Evolutionary conservation across 2,329 filamentous ascomycete species (phyloP).

Genomic region (Pseudonectria buxi): DNA sequence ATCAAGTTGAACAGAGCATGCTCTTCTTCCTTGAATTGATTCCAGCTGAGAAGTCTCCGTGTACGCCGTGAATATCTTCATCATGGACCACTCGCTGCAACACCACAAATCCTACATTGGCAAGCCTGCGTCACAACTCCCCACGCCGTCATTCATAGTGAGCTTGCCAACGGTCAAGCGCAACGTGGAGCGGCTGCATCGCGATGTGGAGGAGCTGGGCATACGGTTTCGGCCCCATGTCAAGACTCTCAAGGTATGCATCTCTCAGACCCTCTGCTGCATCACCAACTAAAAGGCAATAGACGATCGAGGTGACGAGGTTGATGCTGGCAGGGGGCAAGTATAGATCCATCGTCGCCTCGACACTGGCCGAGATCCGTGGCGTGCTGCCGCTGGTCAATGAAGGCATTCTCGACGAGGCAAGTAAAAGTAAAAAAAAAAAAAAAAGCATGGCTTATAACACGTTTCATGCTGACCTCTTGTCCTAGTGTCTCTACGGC

Average conservation of each 20-base stretch:
- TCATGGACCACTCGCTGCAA: conserved; percentile 21
- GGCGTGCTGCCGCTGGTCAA: conserved; percentile 31
- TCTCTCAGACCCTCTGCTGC: neutral
- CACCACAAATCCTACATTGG: conserved; percentile 31
- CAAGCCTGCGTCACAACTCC: conserved; percentile 26
- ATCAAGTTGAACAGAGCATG: no score
- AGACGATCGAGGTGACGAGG: conserved; percentile 31
- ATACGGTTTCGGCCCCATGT: conserved; percentile 36
- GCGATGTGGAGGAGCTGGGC: conserved; percentile 31
- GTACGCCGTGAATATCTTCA: no score
- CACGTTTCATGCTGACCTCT: no score
- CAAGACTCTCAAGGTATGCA: conserved; percentile 36
- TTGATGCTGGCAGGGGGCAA: conserved; percentile 34
- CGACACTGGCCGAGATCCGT: conserved; percentile 34
- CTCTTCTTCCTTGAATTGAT: no score
- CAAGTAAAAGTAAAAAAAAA: no score
- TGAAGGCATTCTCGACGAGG: conserved; percentile 35
- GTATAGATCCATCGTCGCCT: conserved; percentile 32
- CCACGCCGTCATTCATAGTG: conserved; percentile 33
- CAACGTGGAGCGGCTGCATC: conserved; percentile 30
- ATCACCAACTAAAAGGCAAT: neutral
- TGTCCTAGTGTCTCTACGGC: conserved; percentile 30
- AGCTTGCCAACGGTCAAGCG: conserved; percentile 30
- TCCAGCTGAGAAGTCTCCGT: no score
- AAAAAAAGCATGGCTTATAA: no score